These are phyloP conservation scores for Pharus latifolius DNA, from an alignment of 176 grass and related monocot genomes.

Conservation along the genomic window DNA sequence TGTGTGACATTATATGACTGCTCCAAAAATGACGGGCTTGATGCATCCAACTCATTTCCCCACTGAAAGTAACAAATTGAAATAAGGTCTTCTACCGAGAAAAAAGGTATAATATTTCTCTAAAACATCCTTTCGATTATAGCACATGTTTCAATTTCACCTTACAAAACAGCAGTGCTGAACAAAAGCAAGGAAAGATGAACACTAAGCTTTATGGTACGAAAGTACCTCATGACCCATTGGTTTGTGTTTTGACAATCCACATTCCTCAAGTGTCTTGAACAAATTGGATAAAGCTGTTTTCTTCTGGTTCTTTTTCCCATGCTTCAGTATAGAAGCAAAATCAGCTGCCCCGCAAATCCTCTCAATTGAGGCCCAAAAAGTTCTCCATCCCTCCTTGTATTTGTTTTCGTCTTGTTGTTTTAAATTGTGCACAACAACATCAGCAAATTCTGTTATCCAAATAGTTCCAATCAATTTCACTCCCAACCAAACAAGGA, in stretches of 20 bases:
- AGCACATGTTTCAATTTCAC: neutral
- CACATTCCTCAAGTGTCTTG: constrained; percentile 76
- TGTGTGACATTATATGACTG: constrained; percentile 62
- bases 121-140: neutral
- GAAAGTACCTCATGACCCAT: constrained; percentile 43
- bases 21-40: constrained; percentile 48
- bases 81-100: neutral
- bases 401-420: constrained; percentile 13
- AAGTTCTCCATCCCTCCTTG: constrained; percentile 41
- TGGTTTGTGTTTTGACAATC: constrained; percentile 72
- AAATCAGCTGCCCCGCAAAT: constrained; percentile 68
- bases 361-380: constrained; percentile 61
- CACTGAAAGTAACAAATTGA: constrained; percentile 25
- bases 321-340: constrained; percentile 54
- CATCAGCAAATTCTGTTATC: constrained; percentile 22
- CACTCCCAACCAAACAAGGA: neutral
- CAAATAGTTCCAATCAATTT: neutral
- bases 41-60: constrained; percentile 29
- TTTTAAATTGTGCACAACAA: constrained; percentile 12
- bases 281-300: constrained; percentile 63
- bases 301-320: constrained; percentile 89
- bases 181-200: neutral
- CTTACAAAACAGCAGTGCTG: neutral
- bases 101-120: neutral
- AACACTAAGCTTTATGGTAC: neutral